Base-by-base conservation (phyloP, 2,329 filamentous ascomycete species). In the Cladophialophora chaetospira region DNA sequence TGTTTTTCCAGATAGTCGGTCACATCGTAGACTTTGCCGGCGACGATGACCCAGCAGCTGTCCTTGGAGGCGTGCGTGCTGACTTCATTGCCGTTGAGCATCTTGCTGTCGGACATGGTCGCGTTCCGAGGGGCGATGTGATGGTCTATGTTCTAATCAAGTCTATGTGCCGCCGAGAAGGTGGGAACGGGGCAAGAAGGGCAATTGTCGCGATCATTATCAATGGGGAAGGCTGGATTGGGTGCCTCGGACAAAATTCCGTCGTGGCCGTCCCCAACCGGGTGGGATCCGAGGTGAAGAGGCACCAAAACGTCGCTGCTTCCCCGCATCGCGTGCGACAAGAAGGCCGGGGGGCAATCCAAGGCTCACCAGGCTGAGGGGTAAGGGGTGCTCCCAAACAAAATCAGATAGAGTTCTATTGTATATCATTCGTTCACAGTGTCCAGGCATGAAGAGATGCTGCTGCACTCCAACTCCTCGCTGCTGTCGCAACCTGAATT, bases 1-100 rank as follows among this genome's bases (percentile, higher is more conserved):
- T 96, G 90, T 77, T 96, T 89, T 57, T 92, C 86, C 54, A 91
- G 79, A 75, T 96, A 95, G 57, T 83, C 83, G 53, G 88, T 86
- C 67, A 96, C 79, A 70, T 92, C 86, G 77, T 91, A 97, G 54
- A 96, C 91, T 61, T 79, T 79, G 65, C 79, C 81, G 72, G 96
- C 91, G 66, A 95, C 82, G 67, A 96, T 91, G 68, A 96, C 94
- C 71, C 96, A 89, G 62, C 91, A 89, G 57, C 85, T 85, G 49
- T 87, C 84, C 60, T 91, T 86, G 68, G 87, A 83, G 62, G 96
- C 89, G 77, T 97, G 93, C 21, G 85, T 87, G 36, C 91, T 89
- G 46, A 97, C 83, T 75, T 92, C 87, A 31, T 33, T 28, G 26
- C 33, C 55, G 36, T 54, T 46, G 28, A 58, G 50, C 26, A 36